Evolutionary conservation across 2,329 filamentous ascomycete genomes (phyloP).

Genomic region (Aureobasidium melanogenum): DNA sequence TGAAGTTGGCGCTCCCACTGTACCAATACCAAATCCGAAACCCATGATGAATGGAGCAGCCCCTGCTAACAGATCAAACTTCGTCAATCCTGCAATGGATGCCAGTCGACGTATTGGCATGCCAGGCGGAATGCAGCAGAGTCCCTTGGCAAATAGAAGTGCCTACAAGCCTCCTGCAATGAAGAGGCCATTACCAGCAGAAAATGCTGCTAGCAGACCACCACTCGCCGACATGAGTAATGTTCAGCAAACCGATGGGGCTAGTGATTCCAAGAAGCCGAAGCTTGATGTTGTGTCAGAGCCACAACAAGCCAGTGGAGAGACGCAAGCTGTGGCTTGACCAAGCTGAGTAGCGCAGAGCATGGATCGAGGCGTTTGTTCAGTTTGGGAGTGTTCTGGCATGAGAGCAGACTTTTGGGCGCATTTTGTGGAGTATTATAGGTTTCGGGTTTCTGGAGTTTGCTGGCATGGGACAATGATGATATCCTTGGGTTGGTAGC

Average conservation of each 20-base stretch:
- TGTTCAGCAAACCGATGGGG: constrained; percentile 26
- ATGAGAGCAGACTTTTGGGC: neutral
- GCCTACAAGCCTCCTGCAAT: constrained; percentile 37
- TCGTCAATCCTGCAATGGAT: constrained; percentile 41
- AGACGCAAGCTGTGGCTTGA: constrained; percentile 8
- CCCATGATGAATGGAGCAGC: neutral
- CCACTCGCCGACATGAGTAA: constrained; percentile 40
- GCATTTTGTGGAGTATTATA: neutral
- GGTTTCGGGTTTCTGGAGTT: neutral
- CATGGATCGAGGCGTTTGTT: constrained; percentile 5
- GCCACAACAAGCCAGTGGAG: neutral
- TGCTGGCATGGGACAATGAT: neutral
- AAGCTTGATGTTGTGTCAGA: constrained; percentile 23
- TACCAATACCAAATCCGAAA: neutral
- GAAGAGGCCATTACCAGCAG: constrained; percentile 25
- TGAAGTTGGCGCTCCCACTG: constrained; percentile 13
- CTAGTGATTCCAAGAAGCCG: constrained; percentile 33
- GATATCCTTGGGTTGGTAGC: constrained; percentile 8
- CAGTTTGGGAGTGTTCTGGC: neutral
- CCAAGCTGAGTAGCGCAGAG: neutral
- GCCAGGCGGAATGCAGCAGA: constrained; percentile 33
- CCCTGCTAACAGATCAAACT: constrained; percentile 28
- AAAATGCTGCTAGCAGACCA: constrained; percentile 21
- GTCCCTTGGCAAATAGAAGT: constrained; percentile 35
- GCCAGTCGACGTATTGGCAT: constrained; percentile 40